phyloP scores from a whole-genome alignment of 345 rosid species.

The Brassica rapa region DNA sequence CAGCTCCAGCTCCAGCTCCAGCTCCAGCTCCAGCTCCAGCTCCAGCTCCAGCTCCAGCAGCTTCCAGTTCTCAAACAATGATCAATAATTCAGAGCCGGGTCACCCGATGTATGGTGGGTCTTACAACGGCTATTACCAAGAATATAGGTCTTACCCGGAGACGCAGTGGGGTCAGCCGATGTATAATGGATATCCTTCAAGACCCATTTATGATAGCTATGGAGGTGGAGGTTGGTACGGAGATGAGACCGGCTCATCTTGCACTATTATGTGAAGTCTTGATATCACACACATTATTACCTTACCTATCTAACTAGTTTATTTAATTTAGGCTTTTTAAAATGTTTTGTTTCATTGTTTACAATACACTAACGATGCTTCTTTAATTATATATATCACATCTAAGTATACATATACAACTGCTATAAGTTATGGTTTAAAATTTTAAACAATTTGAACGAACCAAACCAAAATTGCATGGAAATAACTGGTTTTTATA shows the following conservation, averaged over 20 bases:
- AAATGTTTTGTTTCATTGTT: background rate
- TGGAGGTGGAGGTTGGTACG: constrained; percentile 19
- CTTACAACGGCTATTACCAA: background rate
- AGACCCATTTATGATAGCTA: constrained; percentile 40
- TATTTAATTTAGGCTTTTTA: background rate
- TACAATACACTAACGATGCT: background rate
- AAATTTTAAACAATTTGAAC: background rate
- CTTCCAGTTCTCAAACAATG: constrained; percentile 4
- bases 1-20: background rate
- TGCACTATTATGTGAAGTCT: background rate
- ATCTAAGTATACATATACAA: background rate
- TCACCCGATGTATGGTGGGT: background rate
- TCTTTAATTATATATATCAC: background rate
- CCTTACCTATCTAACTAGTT: background rate
- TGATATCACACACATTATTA: background rate
- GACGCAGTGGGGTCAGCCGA: background rate
- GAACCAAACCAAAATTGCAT: background rate
- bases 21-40: background rate
- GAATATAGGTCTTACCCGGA: background rate
- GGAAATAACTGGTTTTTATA: background rate
- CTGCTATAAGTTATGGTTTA: background rate
- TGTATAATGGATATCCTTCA: constrained; percentile 9
- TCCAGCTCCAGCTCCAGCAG: background rate
- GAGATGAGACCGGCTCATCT: background rate
- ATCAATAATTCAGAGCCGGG: background rate